Evolutionary conservation across 1,284 basidiomycete species (phyloP).

Genomic region (Ceratobasidium sp.): DNA sequence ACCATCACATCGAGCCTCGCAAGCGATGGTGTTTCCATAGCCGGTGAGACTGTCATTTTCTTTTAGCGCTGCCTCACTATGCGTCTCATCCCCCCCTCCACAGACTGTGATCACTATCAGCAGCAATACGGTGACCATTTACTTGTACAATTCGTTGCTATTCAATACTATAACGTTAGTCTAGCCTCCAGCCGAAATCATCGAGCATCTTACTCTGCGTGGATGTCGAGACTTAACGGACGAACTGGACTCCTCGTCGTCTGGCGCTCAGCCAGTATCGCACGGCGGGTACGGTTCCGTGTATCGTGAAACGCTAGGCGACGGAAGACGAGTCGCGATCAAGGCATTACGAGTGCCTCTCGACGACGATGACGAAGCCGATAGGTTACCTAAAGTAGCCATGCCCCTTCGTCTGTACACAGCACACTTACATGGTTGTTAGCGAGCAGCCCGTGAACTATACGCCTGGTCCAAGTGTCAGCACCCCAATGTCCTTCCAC

Average conservation of each 20-base stretch:
- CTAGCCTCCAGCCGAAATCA: not conserved
- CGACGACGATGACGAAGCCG: not conserved
- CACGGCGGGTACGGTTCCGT: conserved; percentile 15
- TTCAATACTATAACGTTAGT: not conserved
- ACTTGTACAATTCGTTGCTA: not conserved
- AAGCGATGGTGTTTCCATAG: too few species aligned
- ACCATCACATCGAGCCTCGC: too few species aligned
- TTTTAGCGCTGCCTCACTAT: too few species aligned
- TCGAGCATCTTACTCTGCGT: not conserved
- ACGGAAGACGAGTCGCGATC: conserved; percentile 10
- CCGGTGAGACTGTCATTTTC: too few species aligned
- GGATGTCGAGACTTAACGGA: conserved; percentile 15
- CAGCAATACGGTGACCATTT: not conserved
- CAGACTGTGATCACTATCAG: not conserved
- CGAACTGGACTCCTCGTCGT: not conserved
- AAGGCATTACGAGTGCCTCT: conserved; percentile 6
- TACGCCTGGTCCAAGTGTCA: conserved; percentile 24
- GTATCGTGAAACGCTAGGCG: not conserved
- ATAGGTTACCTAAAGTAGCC: not conserved
- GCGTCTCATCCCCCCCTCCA: not conserved
- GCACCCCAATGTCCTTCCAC: conserved; percentile 11
- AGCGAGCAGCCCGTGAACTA: conserved; percentile 3
- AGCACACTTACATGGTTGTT: not conserved
- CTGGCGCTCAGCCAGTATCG: not conserved
- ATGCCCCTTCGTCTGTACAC: not conserved